phyloP scores from a whole-genome alignment of 768 basidiomycete genomes.

The Scleroderma bovista region DNA sequence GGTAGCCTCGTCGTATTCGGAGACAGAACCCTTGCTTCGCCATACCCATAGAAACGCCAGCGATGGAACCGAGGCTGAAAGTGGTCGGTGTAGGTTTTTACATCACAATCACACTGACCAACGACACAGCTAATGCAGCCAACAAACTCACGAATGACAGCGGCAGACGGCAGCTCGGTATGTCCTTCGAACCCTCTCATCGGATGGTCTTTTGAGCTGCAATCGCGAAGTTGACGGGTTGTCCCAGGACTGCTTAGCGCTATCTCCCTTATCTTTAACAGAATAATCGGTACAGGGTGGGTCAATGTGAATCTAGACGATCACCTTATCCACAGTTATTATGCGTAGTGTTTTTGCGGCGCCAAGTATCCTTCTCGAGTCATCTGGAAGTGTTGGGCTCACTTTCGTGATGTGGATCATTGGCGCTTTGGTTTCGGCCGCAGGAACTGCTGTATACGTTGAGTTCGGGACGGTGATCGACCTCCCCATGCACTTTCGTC shows the following conservation, averaged over 20 bases:
- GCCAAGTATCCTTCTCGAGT: conserved; percentile 58
- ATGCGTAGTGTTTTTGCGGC: conserved; percentile 61
- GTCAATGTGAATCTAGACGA: conserved; percentile 1
- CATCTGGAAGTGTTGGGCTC: conserved; percentile 67
- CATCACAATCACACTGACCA: not conserved
- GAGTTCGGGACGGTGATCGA: conserved; percentile 62
- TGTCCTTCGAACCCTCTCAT: conserved; percentile 4
- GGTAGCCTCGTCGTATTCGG: not conserved
- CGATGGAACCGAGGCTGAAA: not conserved
- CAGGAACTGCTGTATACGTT: conserved; percentile 68
- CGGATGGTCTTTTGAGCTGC: not conserved
- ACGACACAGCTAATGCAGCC: not conserved
- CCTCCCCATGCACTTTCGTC: not conserved
- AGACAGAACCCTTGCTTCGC: conserved; percentile 3
- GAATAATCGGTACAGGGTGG: conserved; percentile 70
- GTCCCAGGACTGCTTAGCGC: conserved; percentile 37
- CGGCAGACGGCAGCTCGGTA: conserved; percentile 50
- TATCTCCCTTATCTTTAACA: conserved; percentile 66
- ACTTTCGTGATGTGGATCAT: conserved; percentile 66
- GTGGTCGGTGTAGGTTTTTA: not conserved
- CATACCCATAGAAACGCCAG: not conserved
- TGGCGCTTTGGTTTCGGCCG: conserved; percentile 57
- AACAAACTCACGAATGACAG: conserved; percentile 11
- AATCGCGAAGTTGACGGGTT: conserved; percentile 2
- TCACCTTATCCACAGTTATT: conserved; percentile 2